These are phyloP conservation scores for Lignosus rhinocerotis DNA, from an alignment of 1,284 basidiomycete genomes.

Conservation along the genomic window DNA sequence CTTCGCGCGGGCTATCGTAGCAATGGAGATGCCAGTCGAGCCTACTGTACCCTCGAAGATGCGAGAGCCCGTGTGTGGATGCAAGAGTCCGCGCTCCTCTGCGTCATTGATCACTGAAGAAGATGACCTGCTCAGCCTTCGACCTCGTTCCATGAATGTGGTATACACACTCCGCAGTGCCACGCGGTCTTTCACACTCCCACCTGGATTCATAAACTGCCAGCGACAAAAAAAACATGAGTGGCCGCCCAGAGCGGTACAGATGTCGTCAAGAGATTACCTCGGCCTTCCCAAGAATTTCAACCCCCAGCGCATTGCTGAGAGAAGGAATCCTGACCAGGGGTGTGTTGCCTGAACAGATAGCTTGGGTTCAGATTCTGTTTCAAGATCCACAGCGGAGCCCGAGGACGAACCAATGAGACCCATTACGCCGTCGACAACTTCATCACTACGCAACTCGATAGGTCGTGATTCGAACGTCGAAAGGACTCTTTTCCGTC, in stretches of 20 bases:
- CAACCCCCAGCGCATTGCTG: conserved; percentile 88
- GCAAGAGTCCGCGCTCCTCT: conserved; percentile 79
- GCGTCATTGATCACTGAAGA: conserved; percentile 88
- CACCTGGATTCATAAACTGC: conserved; percentile 94
- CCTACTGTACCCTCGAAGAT: conserved; percentile 99
- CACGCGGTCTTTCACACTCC: conserved; percentile 97
- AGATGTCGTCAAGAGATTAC: conserved; percentile 38
- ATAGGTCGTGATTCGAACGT: conserved; percentile 63
- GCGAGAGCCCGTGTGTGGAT: conserved; percentile 87
- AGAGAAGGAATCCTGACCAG: conserved; percentile 90
- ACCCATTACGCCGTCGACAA: conserved; percentile 75
- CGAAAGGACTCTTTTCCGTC: conserved; percentile 37
- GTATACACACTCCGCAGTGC: conserved; percentile 76
- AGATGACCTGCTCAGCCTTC: neutral
- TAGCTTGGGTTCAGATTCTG: neutral
- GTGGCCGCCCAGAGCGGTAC: neutral
- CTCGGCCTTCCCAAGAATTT: conserved; percentile 96
- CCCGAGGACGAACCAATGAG: conserved; percentile 67
- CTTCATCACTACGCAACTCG: conserved; percentile 73
- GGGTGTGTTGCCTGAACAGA: conserved; percentile 83
- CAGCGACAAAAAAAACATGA: neutral
- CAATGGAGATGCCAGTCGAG: conserved; percentile 95
- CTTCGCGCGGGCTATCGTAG: conserved; percentile 90
- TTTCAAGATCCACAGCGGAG: neutral
- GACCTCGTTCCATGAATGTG: too few relatives aligned